phyloP scores from a whole-genome alignment of 2,329 filamentous ascomycete genomes.

The Trichothecium sympodiale region DNA sequence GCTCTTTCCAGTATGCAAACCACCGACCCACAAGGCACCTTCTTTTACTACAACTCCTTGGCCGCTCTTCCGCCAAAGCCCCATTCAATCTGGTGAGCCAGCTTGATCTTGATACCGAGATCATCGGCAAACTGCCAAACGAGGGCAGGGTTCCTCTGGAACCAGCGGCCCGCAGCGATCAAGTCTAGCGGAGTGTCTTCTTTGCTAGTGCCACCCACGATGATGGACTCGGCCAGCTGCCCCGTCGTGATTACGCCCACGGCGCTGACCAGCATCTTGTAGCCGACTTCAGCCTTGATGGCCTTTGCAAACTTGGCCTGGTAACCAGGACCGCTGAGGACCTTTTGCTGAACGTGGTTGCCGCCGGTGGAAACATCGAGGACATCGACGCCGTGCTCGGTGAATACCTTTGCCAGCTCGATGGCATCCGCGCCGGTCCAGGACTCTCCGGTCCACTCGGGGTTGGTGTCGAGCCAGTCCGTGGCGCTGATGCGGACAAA shows the following conservation, averaged over 20 bases:
- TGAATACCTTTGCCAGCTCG: conserved; percentile 51
- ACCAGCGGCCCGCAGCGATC: conserved; percentile 37
- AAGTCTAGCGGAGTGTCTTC: conserved; percentile 35
- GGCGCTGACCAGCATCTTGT: conserved; percentile 34
- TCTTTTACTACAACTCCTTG: conserved; percentile 5
- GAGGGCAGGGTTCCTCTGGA: conserved; percentile 47
- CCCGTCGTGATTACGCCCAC: conserved; percentile 38
- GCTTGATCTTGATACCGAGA: conserved; percentile 30
- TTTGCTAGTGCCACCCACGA: conserved; percentile 20
- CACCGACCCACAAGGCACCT: too few species aligned
- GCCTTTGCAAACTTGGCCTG: conserved; percentile 60
- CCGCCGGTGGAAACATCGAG: conserved; percentile 64
- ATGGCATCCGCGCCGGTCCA: conserved; percentile 59
- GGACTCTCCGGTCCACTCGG: conserved; percentile 37
- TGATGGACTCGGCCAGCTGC: conserved; percentile 32
- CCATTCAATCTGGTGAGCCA: conserved; percentile 45
- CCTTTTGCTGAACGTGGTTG: conserved; percentile 46
- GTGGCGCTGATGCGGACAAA: conserved; percentile 64
- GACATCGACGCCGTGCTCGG: conserved; percentile 59
- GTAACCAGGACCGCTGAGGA: conserved; percentile 51
- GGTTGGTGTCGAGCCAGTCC: conserved; percentile 60
- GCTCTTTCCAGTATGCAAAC: too few species aligned
- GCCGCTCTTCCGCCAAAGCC: conserved; percentile 32
- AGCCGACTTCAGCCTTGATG: conserved; percentile 60
- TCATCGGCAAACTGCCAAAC: conserved; percentile 47